phyloP scores from a whole-genome alignment of 441 rosid species.

The Lepidium campestre region DNA sequence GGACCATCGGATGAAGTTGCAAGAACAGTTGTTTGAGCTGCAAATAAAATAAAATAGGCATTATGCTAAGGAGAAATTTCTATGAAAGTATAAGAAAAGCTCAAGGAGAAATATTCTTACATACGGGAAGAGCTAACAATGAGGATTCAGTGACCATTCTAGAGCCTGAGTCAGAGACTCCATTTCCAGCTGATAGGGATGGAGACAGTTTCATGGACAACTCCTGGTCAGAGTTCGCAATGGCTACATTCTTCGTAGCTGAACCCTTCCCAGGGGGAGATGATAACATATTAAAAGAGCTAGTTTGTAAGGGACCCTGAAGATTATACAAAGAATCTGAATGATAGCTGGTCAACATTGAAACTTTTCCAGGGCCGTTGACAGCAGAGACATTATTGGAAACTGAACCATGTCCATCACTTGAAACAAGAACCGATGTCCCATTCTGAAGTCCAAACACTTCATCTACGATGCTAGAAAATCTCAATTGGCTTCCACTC shows the following conservation, averaged over 20 bases:
- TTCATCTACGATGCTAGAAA: constrained; percentile 86
- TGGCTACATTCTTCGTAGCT: constrained; percentile 40
- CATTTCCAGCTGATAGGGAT: constrained; percentile 39
- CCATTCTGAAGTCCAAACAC: constrained; percentile 87
- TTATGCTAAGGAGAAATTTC: not conserved
- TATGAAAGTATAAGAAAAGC: constrained; percentile 1
- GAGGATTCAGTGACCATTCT: constrained; percentile 48
- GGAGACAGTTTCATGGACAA: constrained; percentile 61
- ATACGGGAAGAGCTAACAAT: constrained; percentile 56
- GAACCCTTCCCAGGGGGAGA: constrained; percentile 49
- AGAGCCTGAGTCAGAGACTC: constrained; percentile 36
- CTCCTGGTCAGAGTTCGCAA: constrained; percentile 83
- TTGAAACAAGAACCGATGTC: constrained; percentile 40
- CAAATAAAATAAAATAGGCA: constrained; percentile 22
- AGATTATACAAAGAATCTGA: constrained; percentile 42
- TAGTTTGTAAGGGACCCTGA: constrained; percentile 50
- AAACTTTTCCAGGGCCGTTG: constrained; percentile 36
- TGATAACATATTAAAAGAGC: constrained; percentile 49
- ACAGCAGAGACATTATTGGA: constrained; percentile 8
- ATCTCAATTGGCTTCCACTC: constrained; percentile 61
- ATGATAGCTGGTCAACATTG: constrained; percentile 48
- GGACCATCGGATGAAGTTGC: constrained; percentile 36
- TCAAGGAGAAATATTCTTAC: constrained; percentile 57
- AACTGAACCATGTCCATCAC: constrained; percentile 37
- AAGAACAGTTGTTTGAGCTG: constrained; percentile 59